Evolutionary conservation across 106 monocot genomes (phyloP).

Genomic region (Acorus calamus): DNA sequence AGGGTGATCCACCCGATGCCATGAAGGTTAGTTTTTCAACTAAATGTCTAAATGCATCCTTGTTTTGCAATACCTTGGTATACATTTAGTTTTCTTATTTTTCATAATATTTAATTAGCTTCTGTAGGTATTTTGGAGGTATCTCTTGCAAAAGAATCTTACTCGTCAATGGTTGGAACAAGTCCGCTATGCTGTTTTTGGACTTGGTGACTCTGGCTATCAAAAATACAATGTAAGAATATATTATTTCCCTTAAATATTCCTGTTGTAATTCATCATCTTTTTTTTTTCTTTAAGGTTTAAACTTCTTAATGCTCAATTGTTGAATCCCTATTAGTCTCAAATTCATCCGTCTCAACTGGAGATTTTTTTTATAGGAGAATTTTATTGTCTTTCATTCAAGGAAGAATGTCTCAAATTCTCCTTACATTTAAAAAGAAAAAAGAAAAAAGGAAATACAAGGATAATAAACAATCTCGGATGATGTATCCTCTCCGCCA

Average conservation of each 20-base stretch:
- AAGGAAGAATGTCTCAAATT: too few species aligned
- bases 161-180: constrained; percentile 48
- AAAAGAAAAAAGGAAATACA: too few species aligned
- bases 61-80: background rate
- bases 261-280: background rate
- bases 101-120: background rate
- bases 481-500: too few species aligned
- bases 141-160: constrained; percentile 57
- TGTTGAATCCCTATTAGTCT: too few species aligned
- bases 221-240: constrained; percentile 77
- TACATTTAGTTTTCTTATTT: background rate
- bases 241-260: too few species aligned
- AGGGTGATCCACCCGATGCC: constrained; percentile 76
- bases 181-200: constrained; percentile 78
- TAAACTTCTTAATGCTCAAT: too few species aligned
- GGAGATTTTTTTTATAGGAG: too few species aligned
- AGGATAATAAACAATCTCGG: too few species aligned
- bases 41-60: background rate
- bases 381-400: too few species aligned
- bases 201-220: constrained; percentile 91
- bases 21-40: constrained; percentile 58
- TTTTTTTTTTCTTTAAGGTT: background rate
- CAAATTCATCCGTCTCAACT: too few species aligned
- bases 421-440: too few species aligned
- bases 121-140: constrained; percentile 72